Conservation (phyloP, 352 stramenopile genomes). For the Lagenidium sp. region DNA sequence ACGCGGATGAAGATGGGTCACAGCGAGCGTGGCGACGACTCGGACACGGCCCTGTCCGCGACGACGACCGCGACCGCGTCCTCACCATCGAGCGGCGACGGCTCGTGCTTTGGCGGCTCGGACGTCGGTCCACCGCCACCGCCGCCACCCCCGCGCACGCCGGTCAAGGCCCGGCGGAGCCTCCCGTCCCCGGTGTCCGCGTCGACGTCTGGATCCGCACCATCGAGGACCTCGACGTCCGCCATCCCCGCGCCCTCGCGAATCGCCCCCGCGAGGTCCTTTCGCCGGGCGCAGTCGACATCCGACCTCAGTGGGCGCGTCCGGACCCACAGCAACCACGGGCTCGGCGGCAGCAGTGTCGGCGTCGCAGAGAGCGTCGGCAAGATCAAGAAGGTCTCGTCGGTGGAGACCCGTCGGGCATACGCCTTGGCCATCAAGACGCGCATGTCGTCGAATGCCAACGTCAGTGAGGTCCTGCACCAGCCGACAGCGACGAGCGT, state of each 20-base stretch:
- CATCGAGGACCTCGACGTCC: background rate
- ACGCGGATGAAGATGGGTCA: constrained; percentile 18
- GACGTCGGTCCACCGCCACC: too few species aligned
- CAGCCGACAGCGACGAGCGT: background rate
- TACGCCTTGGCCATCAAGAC: constrained; percentile 26
- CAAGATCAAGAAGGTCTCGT: constrained; percentile 19
- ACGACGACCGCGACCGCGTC: constrained; percentile 14
- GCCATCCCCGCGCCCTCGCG: too few species aligned
- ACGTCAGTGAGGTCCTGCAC: constrained; percentile 16
- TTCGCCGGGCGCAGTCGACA: constrained; percentile 9
- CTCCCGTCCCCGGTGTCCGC: constrained; percentile 3
- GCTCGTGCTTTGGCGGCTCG: too few species aligned
- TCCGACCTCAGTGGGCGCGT: constrained; percentile 6
- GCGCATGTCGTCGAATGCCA: constrained; percentile 16
- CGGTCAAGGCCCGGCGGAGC: constrained; percentile 11
- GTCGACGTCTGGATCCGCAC: background rate
- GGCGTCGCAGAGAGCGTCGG: constrained; percentile 3
- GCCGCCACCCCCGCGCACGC: constrained; percentile 9
- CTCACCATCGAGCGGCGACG: constrained; percentile 11
- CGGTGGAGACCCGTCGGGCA: constrained; percentile 18
- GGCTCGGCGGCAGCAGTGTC: background rate
- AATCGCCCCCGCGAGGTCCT: too few species aligned
- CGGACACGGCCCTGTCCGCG: constrained; percentile 12
- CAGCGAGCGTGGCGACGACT: too few species aligned
- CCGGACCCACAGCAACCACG: background rate